Evolutionary conservation across 768 basidiomycete genomes (phyloP), one percentile per base, ranked within the genome.

Genomic region (Baorangia bicolor): DNA sequence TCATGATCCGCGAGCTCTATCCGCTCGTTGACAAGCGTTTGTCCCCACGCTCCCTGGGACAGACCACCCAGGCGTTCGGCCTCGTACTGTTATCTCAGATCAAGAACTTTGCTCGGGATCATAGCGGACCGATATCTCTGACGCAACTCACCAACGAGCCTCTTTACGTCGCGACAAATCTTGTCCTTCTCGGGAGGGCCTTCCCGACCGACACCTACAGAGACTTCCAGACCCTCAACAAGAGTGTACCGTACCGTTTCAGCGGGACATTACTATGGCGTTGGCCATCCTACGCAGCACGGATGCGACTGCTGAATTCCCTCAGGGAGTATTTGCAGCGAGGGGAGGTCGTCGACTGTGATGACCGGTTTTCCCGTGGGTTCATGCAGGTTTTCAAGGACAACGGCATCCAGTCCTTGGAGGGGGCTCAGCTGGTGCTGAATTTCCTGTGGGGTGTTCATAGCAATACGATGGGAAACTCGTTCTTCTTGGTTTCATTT

Each of bases 401-500:
- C 5, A 58, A 69, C 11, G 20, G 51, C 4, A 53, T 69, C 43
- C 55, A 58, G 33, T 25, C 55, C 8, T 25, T 35, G 44, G 68
- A 61, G 16, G 63, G 53, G 1, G 68, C 68, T 0, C 55, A 56
- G 35, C 13, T 65, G 21, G 47, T 63, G 7, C 57, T 68, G 43
- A 56, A 49, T 11, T 59, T 69, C 52, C 33, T 69, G 23, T 61
- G 60, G 63, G 61, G 56, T 2, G 38, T 59, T 2, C 68, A 68
- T 27, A 65, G 49, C 50, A 69, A 69, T 7, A 61, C 49, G 0
- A 4, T 70, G 28, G 61, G 49, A 53, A 67, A 59, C 46, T 27
- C 59, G 0, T 59, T 63, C 35, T 65, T 67, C 18, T 44, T 56
- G 23, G 34, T 69, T 4, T 56, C 61, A 1, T 65, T 55, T 34